Evolutionary conservation across 2,329 filamentous ascomycete species (phyloP).

Genomic region (Helotiales sp.): DNA sequence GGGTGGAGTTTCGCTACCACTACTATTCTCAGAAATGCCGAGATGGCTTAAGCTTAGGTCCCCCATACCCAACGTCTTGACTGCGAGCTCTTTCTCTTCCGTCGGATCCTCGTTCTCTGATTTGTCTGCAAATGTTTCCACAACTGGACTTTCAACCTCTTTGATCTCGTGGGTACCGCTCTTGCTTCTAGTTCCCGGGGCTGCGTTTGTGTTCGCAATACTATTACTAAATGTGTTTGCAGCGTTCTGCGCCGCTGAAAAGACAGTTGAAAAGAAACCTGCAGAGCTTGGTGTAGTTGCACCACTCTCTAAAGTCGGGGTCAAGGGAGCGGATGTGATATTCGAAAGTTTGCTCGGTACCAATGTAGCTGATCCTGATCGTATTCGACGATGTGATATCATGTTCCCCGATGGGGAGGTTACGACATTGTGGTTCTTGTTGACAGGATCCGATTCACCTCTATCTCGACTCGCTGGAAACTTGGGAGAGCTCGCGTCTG

Average conservation of each 20-base stretch:
- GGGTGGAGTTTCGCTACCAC: constrained; percentile 55
- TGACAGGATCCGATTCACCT: constrained; percentile 28
- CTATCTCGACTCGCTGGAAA: constrained; percentile 29
- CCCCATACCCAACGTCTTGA: constrained; percentile 86
- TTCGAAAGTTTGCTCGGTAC: constrained; percentile 84
- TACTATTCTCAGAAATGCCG: constrained; percentile 68
- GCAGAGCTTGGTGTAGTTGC: constrained; percentile 49
- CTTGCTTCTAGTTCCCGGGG: constrained; percentile 49
- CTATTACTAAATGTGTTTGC: constrained; percentile 74
- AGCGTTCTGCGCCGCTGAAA: constrained; percentile 91
- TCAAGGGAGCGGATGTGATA: constrained; percentile 68
- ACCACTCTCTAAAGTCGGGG: constrained; percentile 73
- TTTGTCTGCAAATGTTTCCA: constrained; percentile 36
- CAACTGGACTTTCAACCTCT: constrained; percentile 31
- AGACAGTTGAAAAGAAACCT: constrained; percentile 91
- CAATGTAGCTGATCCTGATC: constrained; percentile 52
- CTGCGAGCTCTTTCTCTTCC: constrained; percentile 69
- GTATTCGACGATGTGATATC: constrained; percentile 68
- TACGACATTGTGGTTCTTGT: constrained; percentile 49
- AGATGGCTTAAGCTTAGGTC: constrained; percentile 88
- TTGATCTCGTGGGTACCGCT: constrained; percentile 36
- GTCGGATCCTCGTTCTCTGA: constrained; percentile 31
- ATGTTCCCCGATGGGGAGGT: constrained; percentile 67
- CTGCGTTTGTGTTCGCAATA: constrained; percentile 65
- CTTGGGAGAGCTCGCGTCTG: constrained; percentile 41